Base-by-base conservation (phyloP, 1,284 basidiomycete species). In the Ceratobasidium sp. region DNA sequence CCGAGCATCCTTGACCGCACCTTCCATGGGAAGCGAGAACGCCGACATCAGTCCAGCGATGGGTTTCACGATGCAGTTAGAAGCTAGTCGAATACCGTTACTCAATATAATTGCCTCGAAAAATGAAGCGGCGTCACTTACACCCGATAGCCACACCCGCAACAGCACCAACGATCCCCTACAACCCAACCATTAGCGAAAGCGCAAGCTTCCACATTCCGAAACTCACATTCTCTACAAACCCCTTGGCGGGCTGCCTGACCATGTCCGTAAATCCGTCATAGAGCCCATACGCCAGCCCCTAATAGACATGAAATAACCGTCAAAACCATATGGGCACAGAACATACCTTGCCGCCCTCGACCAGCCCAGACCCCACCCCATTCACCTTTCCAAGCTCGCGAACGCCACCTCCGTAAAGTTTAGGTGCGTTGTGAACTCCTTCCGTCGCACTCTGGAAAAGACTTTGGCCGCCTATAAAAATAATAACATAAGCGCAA, bases 241-340 rank as follows among this genome's bases (percentile, higher is more conserved):
- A 75, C 2, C 87, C 88, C 78, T 84, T 81, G 2, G 86, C 77
- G 0, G 88, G 87, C 79, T 89, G 87, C 17, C 81, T 85, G 19
- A 88, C 85, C 2, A 89, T 82, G 1, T 88, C 88, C 0, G 86
- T 87, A 67, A 89, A 87, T 15, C 87, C 89, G 79, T 89, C 88
- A 79, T 86, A 87, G 61, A 86, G 2, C 86, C 84, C 68, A 80
- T 84, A 49, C 80, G 81, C 9, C 84, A 76, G 8, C 82, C 82
- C 78, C 82, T 83, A 0, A 78, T 29, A 46, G 34, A 49, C 8
- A 15, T 17, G 66, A 37, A 34, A 17, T 22, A 34, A 44, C 25
- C 5, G 37, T 8, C 32, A 3, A 32, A 7, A 29, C 0, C 34
- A 51, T 13, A 66, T 25, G n/a, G 22, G 2, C 9, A 29, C 8